Conservation (phyloP, 306 rosid species). For the Corylus heterophylla region DNA sequence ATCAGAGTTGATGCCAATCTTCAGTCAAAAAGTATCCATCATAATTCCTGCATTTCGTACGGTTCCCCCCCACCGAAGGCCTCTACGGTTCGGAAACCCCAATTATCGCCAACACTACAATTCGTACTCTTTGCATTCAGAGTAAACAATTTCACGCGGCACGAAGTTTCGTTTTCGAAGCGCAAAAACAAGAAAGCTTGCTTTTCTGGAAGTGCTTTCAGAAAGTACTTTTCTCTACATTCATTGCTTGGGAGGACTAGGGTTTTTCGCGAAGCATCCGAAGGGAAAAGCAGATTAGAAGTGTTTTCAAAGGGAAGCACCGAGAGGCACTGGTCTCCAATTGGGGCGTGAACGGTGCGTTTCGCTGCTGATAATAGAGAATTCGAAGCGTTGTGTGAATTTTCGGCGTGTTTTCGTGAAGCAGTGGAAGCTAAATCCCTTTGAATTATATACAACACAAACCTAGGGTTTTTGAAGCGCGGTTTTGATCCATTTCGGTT, state of each 20-base stretch:
- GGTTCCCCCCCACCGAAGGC: neutral
- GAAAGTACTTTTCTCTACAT: neutral
- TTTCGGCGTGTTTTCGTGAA: neutral
- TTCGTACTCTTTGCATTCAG: neutral
- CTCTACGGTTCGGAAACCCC: neutral
- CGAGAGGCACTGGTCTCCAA: neutral
- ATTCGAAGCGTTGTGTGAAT: neutral
- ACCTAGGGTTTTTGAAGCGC: conserved; percentile 6
- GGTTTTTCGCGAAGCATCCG: neutral
- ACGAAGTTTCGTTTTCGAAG: neutral
- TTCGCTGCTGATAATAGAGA: neutral
- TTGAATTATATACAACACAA: neutral
- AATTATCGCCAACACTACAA: neutral
- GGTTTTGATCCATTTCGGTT: neutral
- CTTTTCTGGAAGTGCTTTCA: neutral
- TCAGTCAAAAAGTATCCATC: neutral
- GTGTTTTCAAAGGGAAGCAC: neutral
- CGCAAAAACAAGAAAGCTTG: neutral
- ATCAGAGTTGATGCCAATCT: neutral
- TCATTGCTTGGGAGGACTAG: conserved; percentile 9
- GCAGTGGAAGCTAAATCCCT: neutral
- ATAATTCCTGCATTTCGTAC: neutral
- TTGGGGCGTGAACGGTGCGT: neutral
- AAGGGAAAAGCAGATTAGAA: neutral
- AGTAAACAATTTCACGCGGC: neutral